Evolutionary conservation across 2,329 filamentous ascomycete species (phyloP), one percentile per base, ranked within the genome.

Genomic region (Curvularia verruculosa): DNA sequence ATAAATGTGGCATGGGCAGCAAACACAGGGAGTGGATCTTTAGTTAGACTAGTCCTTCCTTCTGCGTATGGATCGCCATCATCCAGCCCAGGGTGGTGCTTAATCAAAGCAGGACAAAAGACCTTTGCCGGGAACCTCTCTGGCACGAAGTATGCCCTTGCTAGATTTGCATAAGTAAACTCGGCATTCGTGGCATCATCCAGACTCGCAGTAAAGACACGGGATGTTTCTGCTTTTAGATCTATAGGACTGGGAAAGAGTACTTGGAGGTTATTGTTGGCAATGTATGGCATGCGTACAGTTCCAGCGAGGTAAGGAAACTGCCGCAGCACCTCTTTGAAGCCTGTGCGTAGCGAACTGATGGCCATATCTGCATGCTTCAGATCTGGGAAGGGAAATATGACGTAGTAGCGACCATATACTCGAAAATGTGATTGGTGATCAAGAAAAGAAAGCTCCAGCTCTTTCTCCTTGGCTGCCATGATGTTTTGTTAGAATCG

Each of bases 1-100:
- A 73, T 64, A 45, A 71, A 73, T 9, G 59, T 66, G 8, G 65
- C 65, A 45, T 71, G 65, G 2, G 63, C 49, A 8, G 64, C 63
- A 12, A 73, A 57, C 6, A 57, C 64, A 2, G 70, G 67, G 8
- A 67, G 46, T 2, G 60, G 49, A 6, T 50, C 34, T 52, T 66
- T 67, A 1, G 43, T 24, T 2, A 68, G 58, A 2, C 40, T 56
- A 1, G 56, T 59, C 3, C 39, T 44, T 4, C 21, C 39, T 8
- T 65, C 55, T 10, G 51, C 64, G n/a, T 57, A 64, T 5, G 53
- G 46, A 36, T 66, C 54, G 13, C 26, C 49, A 19, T 58, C 47
- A 2, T 65, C 60, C 2, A 66, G 13, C 4, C 59, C 63, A 39
- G 50, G 46, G 26, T 66, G 63, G 15, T 61, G 40, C 28, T 48